These are phyloP conservation scores for Dichomitus squalens DNA, from an alignment of 1,284 basidiomycete species.

Conservation along the genomic window DNA sequence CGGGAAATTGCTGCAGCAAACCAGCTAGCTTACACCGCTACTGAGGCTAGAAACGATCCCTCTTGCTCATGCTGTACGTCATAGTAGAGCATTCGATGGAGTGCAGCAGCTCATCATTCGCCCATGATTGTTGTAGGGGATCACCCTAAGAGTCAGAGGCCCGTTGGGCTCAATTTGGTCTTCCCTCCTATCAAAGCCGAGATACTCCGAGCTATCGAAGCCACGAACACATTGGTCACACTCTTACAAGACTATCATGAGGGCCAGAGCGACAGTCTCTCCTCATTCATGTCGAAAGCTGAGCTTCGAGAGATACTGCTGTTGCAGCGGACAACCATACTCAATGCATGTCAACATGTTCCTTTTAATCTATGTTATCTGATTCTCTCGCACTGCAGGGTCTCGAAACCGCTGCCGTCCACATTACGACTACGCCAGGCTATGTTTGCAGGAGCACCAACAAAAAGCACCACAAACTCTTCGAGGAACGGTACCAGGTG, in stretches of 20 bases:
- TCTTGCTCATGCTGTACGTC: conserved; percentile 1
- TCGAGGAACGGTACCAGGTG: neutral
- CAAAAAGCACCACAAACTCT: neutral
- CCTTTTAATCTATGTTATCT: neutral
- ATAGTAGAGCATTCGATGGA: neutral
- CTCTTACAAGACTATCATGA: neutral
- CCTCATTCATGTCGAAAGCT: neutral
- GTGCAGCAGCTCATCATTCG: neutral
- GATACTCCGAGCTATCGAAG: neutral
- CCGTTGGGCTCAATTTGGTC: neutral
- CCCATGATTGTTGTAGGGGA: neutral
- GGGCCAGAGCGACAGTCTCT: neutral
- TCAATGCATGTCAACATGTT: neutral
- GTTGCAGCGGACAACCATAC: neutral
- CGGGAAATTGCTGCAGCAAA: neutral
- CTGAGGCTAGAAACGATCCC: neutral
- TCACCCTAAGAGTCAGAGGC: neutral
- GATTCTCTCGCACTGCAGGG: neutral
- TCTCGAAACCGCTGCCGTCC: neutral
- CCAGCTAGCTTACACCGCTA: neutral
- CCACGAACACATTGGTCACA: neutral
- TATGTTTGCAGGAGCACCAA: conserved; percentile 7
- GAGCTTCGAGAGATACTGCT: neutral
- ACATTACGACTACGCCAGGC: neutral
- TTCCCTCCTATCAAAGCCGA: neutral